Evolutionary conservation across 768 basidiomycete species (phyloP), one percentile per base, ranked within the genome.

Genomic region (Pulveroboletus sp.): DNA sequence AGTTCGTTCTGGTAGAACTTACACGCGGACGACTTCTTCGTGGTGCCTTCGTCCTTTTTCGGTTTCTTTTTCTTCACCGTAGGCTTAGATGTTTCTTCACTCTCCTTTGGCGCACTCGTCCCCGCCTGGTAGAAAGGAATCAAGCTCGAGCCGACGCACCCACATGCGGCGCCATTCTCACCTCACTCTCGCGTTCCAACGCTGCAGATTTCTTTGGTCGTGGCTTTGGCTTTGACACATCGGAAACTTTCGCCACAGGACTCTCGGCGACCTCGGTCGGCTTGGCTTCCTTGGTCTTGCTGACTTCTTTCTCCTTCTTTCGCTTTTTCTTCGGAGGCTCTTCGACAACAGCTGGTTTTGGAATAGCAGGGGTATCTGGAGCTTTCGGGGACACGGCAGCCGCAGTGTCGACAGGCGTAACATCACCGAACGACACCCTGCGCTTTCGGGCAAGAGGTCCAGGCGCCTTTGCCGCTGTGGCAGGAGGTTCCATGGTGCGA

Each of bases 401-500:
- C 1, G 17, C 8, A 41, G 41, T 29, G 27, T 29, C 27, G 27
- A 29, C 29, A 19, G 16, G 3, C 20, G 31, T 6, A 10, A 36
- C 22, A 3, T 27, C 32, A n/a, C 29, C 39, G 22, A 56, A 54
- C 3, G 57, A 57, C 36, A 51, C 50, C 50, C 56, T 70, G 31
- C 60, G 68, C 51, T 65, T 73, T 58, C 61, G 63, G 45, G 46
- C 45, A 7, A 47, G 22, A 14, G 54, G 32, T 1, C 44, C 45
- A 0, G 54, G 30, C 16, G 40, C 34, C 35, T 37, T 42, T 24
- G 26, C 17, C 9, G 46, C 16, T 8, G 26, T 32, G 32, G 27
- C 6, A 35, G 50, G 20, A n/a, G 36, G 9, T 6, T 23, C 20
- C 2, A 38, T 6, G 10, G 36, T 17, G 11, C 12, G 26, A 10